Conservation (phyloP, 2,329 filamentous ascomycete genomes). For the Acrodontium crateriforme region DNA sequence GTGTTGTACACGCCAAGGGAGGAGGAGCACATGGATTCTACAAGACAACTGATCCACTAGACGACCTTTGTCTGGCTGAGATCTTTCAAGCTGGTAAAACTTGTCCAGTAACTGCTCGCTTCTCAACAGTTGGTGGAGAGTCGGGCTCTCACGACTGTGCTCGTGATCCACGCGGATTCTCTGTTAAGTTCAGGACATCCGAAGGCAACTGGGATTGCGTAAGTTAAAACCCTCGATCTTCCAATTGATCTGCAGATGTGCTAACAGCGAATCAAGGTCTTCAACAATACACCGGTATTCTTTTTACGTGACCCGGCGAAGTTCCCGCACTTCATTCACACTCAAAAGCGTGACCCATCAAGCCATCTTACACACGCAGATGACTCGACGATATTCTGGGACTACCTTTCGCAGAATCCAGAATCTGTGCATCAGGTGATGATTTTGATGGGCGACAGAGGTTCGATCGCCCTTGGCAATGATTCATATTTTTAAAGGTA, state of each 20-base stretch:
- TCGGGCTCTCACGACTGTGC: slow-evolving; percentile 57
- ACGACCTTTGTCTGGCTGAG: slow-evolving; percentile 33
- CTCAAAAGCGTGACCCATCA: slow-evolving; percentile 59
- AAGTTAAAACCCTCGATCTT: slow-evolving; percentile 8
- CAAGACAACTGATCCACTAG: slow-evolving; percentile 31
- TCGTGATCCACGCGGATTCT: slow-evolving; percentile 59
- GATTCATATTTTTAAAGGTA: too few relatives aligned
- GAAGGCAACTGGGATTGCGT: slow-evolving; percentile 66
- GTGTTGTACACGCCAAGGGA: slow-evolving; percentile 38
- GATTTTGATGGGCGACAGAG: slow-evolving; percentile 41
- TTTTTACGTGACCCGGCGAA: slow-evolving; percentile 62
- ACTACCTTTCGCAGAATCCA: slow-evolving; percentile 40
- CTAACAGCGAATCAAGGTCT: slow-evolving; percentile 24
- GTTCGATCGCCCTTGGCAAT: too few relatives aligned
- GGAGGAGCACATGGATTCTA: slow-evolving; percentile 36
- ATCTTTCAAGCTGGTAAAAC: slow-evolving; percentile 50
- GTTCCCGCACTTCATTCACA: slow-evolving; percentile 61
- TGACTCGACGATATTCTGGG: slow-evolving; percentile 55
- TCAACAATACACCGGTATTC: slow-evolving; percentile 65
- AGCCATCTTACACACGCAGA: slow-evolving; percentile 55
- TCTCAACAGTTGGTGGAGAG: slow-evolving; percentile 65
- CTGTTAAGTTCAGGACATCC: slow-evolving; percentile 58
- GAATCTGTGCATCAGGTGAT: slow-evolving; percentile 41
- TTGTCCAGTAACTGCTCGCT: slow-evolving; percentile 52
- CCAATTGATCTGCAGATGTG: not conserved